Conservation (phyloP, 495 filamentous ascomycete species). For the Tricharina praecox region DNA sequence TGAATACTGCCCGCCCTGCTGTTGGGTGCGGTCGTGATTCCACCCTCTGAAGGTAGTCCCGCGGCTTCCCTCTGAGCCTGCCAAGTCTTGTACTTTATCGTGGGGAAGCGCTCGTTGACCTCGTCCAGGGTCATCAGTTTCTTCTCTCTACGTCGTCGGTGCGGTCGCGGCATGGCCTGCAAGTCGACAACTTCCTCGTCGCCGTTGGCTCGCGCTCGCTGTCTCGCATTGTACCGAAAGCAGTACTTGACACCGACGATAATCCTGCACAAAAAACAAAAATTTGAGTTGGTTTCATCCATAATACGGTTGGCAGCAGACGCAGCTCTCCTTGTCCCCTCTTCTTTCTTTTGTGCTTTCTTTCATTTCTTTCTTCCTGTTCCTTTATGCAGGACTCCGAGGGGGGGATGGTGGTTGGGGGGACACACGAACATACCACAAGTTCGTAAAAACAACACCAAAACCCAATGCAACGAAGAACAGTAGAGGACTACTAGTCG, state of each 20-base stretch:
- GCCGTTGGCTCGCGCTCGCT: slow-evolving; percentile 50
- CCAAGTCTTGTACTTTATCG: slow-evolving; percentile 94
- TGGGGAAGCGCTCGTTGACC: slow-evolving; percentile 89
- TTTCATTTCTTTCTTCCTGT: no score
- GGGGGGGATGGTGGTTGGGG: no score
- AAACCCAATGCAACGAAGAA: slow-evolving; percentile 97
- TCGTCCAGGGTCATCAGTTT: slow-evolving; percentile 98
- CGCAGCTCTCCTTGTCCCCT: background rate
- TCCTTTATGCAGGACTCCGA: slow-evolving; percentile 2
- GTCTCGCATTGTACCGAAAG: slow-evolving; percentile 92
- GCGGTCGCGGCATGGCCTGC: slow-evolving; percentile 54
- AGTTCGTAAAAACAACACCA: slow-evolving; percentile 94
- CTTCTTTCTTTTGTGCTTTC: no score
- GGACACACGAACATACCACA: slow-evolving; percentile 93
- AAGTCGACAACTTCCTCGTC: slow-evolving; percentile 83
- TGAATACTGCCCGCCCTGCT: slow-evolving; percentile 52
- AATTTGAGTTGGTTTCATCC: no score
- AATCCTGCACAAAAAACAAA: slow-evolving; percentile 73
- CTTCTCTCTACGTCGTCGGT: slow-evolving; percentile 73
- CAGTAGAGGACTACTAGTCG: slow-evolving; percentile 78
- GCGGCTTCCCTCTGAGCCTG: slow-evolving; percentile 62
- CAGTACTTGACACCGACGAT: slow-evolving; percentile 99
- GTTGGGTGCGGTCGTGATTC: slow-evolving; percentile 52
- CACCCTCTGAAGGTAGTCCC: slow-evolving; percentile 69
- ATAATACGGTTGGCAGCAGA: slow-evolving; percentile 1